Evolutionary conservation across 2,329 filamentous ascomycete species (phyloP), one percentile per base, ranked within the genome.

Genomic region (Exophiala mesophila): DNA sequence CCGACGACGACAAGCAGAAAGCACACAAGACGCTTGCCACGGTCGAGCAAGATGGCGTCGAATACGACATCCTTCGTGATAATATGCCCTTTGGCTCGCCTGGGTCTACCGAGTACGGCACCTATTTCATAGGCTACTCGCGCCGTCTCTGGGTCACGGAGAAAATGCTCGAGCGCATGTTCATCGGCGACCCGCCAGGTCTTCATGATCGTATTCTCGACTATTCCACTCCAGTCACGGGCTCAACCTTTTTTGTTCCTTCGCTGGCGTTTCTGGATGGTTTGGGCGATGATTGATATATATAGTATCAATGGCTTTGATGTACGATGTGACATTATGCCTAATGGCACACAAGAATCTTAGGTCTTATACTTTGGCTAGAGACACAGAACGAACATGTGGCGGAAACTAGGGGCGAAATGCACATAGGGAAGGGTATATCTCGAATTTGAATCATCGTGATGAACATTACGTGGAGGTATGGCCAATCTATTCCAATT

Each of bases 21-120:
- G 67, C 74, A 1, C 75, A 78, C 54, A 80, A 79, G 58, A 69
- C 69, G 3, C 68, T 80, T 0, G 66, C 67, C 2, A 78, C 74
- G 0, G 70, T 80, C 26, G 67, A 71, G 32, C 72, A 74, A 42
- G 69, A 71, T 3, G 74, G 73, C 1, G 59, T 63, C 5, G 76
- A 79, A 56, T 61, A 73, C 47, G 68, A 66, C 24, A 76, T 79
- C 29, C 59, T 79, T 2, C 65, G 76, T 0, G 76, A 79, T 44
- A 80, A 79, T 47, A 79, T 79, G 76, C 76, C 76, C 0, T 79
- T 79, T 57, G 76, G 76, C 0, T 71, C 70, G 0, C 74, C 75
- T 0, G 71, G 66, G 0, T 55, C 63, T 0, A 67, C 65, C 0
- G 67, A 77, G 54, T 78, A 72, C 45, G 76, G 76, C 1, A 79